Evolutionary conservation across 148 eudicot species (phyloP).

Genomic region (Heliosperma pusillum): DNA sequence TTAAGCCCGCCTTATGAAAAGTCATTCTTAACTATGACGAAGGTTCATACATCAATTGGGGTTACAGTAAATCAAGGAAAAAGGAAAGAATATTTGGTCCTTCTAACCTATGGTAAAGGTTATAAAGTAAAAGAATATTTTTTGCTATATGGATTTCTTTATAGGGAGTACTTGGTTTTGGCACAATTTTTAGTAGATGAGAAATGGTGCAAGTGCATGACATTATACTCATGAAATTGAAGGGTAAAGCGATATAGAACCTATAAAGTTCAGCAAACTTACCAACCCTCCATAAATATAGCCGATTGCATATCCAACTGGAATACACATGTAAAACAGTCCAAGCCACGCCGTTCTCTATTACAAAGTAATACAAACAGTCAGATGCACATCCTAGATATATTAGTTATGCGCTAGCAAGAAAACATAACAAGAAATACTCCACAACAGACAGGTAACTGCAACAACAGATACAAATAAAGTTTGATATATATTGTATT

Average conservation of each 20-base stretch:
- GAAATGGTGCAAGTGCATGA: background rate
- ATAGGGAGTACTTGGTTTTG: background rate
- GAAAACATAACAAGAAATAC: background rate
- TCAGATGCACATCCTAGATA: slow-evolving; percentile 4
- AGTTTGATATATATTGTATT: too few species aligned
- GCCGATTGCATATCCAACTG: slow-evolving; percentile 90
- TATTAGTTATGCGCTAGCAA: background rate
- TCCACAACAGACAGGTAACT: too few species aligned
- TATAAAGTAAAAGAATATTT: too few species aligned
- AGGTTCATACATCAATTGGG: too few species aligned
- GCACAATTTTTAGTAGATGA: background rate
- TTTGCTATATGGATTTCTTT: background rate
- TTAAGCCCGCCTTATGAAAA: background rate
- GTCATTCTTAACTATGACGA: too few species aligned
- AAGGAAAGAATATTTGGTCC: background rate
- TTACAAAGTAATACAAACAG: slow-evolving; percentile 9
- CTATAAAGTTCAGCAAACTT: slow-evolving; percentile 17
- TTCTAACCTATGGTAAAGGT: background rate
- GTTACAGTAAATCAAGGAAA: too few species aligned
- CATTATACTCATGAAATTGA: background rate
- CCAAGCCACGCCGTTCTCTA: slow-evolving; percentile 96
- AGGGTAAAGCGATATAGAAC: background rate
- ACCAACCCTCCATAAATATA: slow-evolving; percentile 96
- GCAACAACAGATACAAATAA: too few species aligned
- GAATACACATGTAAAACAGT: slow-evolving; percentile 94